These are phyloP conservation scores for Colletotrichum eremochloae DNA, from an alignment of 2,329 filamentous ascomycete species.

Conservation along the genomic window DNA sequence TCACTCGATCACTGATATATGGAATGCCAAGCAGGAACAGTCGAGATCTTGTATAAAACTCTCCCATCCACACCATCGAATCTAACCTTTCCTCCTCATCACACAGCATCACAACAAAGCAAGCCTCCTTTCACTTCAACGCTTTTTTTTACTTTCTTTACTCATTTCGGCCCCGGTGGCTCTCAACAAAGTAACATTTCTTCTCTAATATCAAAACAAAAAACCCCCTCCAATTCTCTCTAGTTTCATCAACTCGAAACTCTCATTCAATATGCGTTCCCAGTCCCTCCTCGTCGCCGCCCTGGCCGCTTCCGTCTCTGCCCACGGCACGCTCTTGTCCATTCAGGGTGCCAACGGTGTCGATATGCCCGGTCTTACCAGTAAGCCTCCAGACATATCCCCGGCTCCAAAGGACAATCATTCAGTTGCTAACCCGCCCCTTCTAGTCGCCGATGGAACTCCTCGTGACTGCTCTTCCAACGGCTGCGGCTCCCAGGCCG, in stretches of 20 bases:
- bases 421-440: constrained; percentile 23
- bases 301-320: constrained; percentile 57
- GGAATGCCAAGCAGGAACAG: constrained; percentile 38
- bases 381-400: constrained; percentile 23
- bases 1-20: constrained; percentile 14
- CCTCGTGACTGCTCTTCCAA: constrained; percentile 75
- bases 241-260: constrained; percentile 26
- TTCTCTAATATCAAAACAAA: constrained; percentile 16
- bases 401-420: background rate
- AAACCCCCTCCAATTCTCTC: constrained; percentile 24
- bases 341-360: constrained; percentile 73
- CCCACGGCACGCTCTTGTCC: constrained; percentile 70
- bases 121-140: constrained; percentile 35
- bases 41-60: constrained; percentile 38
- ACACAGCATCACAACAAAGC: constrained; percentile 38
- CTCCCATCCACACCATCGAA: constrained; percentile 34
- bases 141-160: constrained; percentile 9
- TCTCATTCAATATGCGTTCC: constrained; percentile 42
- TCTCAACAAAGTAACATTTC: constrained; percentile 16
- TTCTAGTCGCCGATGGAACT: constrained; percentile 72
- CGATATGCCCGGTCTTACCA: constrained; percentile 69
- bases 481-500: constrained; percentile 73
- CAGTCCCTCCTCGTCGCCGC: constrained; percentile 56
- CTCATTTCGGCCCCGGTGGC: constrained; percentile 38
- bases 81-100: constrained; percentile 24